Base-by-base conservation (phyloP, 208 protist species). In the Trypanosoma cruzi region DNA sequence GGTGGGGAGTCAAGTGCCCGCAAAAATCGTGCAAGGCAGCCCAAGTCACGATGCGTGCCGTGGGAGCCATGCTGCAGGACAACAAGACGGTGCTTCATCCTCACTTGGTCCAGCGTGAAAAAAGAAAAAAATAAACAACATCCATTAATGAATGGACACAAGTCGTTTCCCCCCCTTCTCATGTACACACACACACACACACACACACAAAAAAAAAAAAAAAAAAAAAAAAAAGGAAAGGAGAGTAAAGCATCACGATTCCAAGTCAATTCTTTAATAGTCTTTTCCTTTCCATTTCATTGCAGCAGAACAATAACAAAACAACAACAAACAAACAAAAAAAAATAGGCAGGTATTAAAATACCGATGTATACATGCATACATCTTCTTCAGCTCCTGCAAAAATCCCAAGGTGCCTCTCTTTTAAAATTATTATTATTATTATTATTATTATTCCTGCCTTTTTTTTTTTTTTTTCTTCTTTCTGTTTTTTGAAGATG, bases 51-150 rank as follows among this genome's bases (percentile, higher is more conserved):
- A 16, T 70, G 64, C 4, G 68, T 73, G 24, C 80, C 81, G 49
- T 81, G 81, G 37, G 85, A 90, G 37, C 88, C 88, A 62, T 93
- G 84, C 57, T 93, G 82, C 0, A 90, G 68, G 6, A 90, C 60
- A 42, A 93, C 75, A 26, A 89, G 75, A 52, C 64, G 55, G n/a
- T 64, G 50, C 36, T 32, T 60, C 56, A 64, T 60, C 11, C 48
- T 44, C 37, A n/a, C 29, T 31, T 31, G 4, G 11, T 31, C 52
- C 22, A 32, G 31, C 22, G 31, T 14, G 29, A 56, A 10, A 24
- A 29, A 32, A 56, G 24, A 24, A 29, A 24, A 56, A 56, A 31
- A 16, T 14, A 24, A 31, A 31, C 22, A 11, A n/a, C 4, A 56
- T 32, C 42, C 8, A 60, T 26, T 6, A 42, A 60, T n/a, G 24